Base-by-base conservation (phyloP, 257 asterid species). In the Solanum appendiculatum region DNA sequence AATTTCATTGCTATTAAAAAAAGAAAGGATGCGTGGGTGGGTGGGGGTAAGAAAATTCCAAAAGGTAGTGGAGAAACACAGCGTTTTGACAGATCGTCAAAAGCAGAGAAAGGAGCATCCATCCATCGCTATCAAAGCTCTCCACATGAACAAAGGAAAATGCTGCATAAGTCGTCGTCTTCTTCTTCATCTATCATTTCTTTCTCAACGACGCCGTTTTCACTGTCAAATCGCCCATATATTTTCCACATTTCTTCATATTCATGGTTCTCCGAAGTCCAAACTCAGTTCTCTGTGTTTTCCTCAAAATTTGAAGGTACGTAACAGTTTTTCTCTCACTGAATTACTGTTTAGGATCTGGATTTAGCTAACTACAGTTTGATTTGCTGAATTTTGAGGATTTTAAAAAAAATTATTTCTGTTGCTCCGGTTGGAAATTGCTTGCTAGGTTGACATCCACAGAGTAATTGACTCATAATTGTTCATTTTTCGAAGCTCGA, bases 341-440 rank as follows among this genome's bases (percentile, higher is more conserved):
- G 27, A 63, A 63, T 63, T 66, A 27, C 5, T 66, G 34, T 29
- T 27, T 66, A 66, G 21, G 74, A 66, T 27, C 6, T 66, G 74
- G 33, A 66, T 66, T 66, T 27, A 13, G 5, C 74, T 66, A 66
- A 8, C 60, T 51, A 56, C 64, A 3, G 64, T 56, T 56, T 56
- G 64, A 56, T 66, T 66, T 66, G 5, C 37, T 66, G 37, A 27
- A 13, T 66, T 14, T 66, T 5, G 9, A 25, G 34, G 6, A 11
- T 64, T 60, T 60, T 16, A 0, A 0, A 15, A 16, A 48, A 51
- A 21, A 25, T 0, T n/a, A 10, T 12, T 11, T n/a, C n/a, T n/a
- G 72, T 64, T 64, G 72, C 72, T 64, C 9, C 34, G 1, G 34
- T 5, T 54, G 2, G 7, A 64, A 64, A 5, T 12, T 64, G 9